Evolutionary conservation across 805 yeast genomes (phyloP).

Genomic region (Clavispora vitiphila): DNA sequence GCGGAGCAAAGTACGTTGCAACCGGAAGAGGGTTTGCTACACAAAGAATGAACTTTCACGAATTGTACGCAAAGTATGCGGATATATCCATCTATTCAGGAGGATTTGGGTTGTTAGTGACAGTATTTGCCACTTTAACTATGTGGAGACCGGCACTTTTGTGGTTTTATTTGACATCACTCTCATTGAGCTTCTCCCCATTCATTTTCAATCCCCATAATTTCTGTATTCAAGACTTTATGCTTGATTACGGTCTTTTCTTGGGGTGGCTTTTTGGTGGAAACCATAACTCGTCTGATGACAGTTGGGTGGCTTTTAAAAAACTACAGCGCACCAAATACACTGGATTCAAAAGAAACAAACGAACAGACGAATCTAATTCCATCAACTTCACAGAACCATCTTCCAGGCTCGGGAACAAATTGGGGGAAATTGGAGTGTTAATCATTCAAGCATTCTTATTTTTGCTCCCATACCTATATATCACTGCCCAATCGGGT

Average conservation of each 20-base stretch:
- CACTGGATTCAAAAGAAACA: conserved; percentile 22
- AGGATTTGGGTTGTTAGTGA: conserved; percentile 57
- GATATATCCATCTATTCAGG: conserved; percentile 77
- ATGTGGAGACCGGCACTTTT: conserved; percentile 76
- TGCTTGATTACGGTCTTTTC: conserved; percentile 45
- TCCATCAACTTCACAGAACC: conserved; percentile 1
- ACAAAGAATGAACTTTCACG: conserved; percentile 66
- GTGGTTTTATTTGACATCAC: conserved; percentile 51
- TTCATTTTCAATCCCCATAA: conserved; percentile 53
- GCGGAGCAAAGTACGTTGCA: conserved; percentile 88
- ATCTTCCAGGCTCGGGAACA: conserved; percentile 12
- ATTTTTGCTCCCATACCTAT: conserved; percentile 62
- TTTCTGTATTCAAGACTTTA: conserved; percentile 43
- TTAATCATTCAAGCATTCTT: conserved; percentile 14
- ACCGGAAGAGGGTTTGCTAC: conserved; percentile 96
- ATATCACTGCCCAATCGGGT: conserved; percentile 84
- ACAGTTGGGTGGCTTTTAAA: conserved; percentile 77
- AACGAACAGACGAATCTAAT: background rate
- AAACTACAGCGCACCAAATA: conserved; percentile 18
- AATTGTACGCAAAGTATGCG: conserved; percentile 72
- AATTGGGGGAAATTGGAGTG: conserved; percentile 15
- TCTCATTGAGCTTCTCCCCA: conserved; percentile 45
- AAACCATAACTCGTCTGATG: conserved; percentile 48
- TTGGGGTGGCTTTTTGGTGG: conserved; percentile 80
- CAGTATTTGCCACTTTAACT: conserved; percentile 70